A percentile compares a stretch with the other conserved stretches of the same genome.
These are phyloP conservation scores for Metschnikowia aberdeeniae DNA, from an alignment of 805 yeast genomes.

Conservation along the genomic window DNA sequence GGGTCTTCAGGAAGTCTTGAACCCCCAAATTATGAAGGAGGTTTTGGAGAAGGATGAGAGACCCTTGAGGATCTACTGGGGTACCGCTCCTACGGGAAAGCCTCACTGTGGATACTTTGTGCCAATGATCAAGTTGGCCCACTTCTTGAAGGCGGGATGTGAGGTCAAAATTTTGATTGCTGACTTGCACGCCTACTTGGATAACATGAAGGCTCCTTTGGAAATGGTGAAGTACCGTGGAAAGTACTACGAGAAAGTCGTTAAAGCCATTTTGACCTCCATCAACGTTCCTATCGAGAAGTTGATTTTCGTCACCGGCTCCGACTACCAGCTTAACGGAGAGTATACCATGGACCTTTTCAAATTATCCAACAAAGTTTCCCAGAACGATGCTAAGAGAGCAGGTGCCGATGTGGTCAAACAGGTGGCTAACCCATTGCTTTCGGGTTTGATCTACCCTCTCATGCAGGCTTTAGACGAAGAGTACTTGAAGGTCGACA, in stretches of 20 bases:
- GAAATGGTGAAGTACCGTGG: conserved; percentile 89
- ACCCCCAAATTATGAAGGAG: conserved; percentile 81
- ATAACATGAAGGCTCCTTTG: conserved; percentile 96
- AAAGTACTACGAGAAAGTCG: conserved; percentile 76
- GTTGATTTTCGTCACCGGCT: conserved; percentile 79
- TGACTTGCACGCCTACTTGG: conserved; percentile 93
- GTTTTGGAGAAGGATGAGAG: conserved; percentile 77
- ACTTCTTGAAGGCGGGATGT: conserved; percentile 93
- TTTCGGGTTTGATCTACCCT: conserved; percentile 93
- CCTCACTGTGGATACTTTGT: conserved; percentile 99
- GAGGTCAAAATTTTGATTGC: conserved; percentile 89
- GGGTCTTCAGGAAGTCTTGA: conserved; percentile 87
- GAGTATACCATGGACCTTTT: conserved; percentile 88
- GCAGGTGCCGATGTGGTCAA: conserved; percentile 99
- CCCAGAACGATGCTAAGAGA: conserved; percentile 95
- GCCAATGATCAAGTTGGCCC: conserved; percentile 94
- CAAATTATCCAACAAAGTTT: conserved; percentile 75
- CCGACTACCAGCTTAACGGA: conserved; percentile 76
- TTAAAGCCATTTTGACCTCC: conserved; percentile 80
- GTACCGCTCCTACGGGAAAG: conserved; percentile 98
- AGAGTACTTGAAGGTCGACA: conserved; percentile 81
- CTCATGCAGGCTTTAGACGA: conserved; percentile 99
- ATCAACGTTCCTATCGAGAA: conserved; percentile 91
- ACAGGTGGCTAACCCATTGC: conserved; percentile 90
- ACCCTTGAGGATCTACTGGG: conserved; percentile 91